phyloP scores from a whole-genome alignment of 768 basidiomycete genomes.

The Lentinula guzmanii region DNA sequence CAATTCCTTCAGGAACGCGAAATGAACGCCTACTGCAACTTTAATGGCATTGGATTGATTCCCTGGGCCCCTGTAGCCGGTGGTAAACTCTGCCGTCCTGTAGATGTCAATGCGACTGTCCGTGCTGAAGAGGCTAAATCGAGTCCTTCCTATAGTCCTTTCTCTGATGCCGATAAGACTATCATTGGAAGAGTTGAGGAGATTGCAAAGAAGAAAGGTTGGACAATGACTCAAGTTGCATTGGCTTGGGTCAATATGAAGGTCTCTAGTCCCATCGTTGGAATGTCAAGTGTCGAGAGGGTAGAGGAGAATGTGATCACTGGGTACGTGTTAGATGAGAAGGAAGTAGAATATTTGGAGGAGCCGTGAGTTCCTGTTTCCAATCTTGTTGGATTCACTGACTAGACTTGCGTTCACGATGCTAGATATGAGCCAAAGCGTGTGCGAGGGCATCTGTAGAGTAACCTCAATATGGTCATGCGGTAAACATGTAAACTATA shows the following conservation, averaged over 20 bases:
- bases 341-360: slow-evolving; percentile 2
- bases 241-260: slow-evolving; percentile 25
- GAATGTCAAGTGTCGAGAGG: slow-evolving; percentile 6
- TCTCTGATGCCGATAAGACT: slow-evolving; percentile 3
- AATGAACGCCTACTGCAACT: slow-evolving; percentile 23
- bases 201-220: slow-evolving; percentile 17
- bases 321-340: neutral
- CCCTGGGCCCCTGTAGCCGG: slow-evolving; percentile 35
- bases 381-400: neutral
- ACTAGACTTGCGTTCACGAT: neutral
- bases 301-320: slow-evolving; percentile 8
- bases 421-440: slow-evolving; percentile 2
- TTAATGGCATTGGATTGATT: slow-evolving; percentile 28
- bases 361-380: neutral
- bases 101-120: neutral
- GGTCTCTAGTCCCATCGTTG: slow-evolving; percentile 5
- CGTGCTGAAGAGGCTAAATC: neutral
- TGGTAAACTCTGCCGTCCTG: slow-evolving; percentile 2
- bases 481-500: too few species aligned
- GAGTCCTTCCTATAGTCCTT: slow-evolving; percentile 8
- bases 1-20: slow-evolving; percentile 27
- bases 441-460: slow-evolving; percentile 1
- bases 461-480: too few species aligned
- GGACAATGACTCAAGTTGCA: slow-evolving; percentile 20
- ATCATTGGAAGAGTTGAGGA: slow-evolving; percentile 15